Conservation (phyloP, 352 stramenopile species). For the Pythium myriotylum region DNA sequence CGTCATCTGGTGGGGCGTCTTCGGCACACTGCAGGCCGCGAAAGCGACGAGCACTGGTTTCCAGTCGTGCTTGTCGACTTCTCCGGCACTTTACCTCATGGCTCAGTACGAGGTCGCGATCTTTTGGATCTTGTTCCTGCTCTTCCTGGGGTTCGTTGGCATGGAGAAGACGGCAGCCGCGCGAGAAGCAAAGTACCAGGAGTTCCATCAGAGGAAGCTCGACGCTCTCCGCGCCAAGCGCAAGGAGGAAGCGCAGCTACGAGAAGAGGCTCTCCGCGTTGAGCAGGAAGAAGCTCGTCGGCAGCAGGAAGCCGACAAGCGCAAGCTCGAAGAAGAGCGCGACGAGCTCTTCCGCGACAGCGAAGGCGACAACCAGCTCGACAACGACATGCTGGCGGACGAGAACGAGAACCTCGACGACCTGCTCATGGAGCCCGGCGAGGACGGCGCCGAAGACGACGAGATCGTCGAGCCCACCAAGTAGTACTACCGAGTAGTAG, state of each 20-base stretch:
- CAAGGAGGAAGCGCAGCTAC: constrained; percentile 36
- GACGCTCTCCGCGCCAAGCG: constrained; percentile 35
- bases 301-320: constrained; percentile 47
- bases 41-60: constrained; percentile 64
- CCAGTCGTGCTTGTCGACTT: constrained; percentile 68
- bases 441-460: constrained; percentile 29
- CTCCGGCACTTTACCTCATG: constrained; percentile 68
- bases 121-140: constrained; percentile 63
- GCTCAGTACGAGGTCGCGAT: constrained; percentile 69
- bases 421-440: constrained; percentile 15
- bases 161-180: constrained; percentile 47
- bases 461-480: no score
- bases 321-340: constrained; percentile 38
- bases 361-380: constrained; percentile 28
- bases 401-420: constrained; percentile 27
- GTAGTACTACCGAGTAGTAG: no score
- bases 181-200: constrained; percentile 21
- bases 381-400: constrained; percentile 14
- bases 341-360: constrained; percentile 48
- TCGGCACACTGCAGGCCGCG: constrained; percentile 58
- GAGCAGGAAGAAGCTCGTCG: constrained; percentile 40
- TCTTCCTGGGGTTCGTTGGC: constrained; percentile 49
- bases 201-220: constrained; percentile 43
- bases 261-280: constrained; percentile 33
- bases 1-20: constrained; percentile 68